A percentile compares a stretch with the other conserved stretches of the same genome.
phyloP scores from a whole-genome alignment of 108 stramenopile genomes.

The Discostella pseudostelligera region DNA sequence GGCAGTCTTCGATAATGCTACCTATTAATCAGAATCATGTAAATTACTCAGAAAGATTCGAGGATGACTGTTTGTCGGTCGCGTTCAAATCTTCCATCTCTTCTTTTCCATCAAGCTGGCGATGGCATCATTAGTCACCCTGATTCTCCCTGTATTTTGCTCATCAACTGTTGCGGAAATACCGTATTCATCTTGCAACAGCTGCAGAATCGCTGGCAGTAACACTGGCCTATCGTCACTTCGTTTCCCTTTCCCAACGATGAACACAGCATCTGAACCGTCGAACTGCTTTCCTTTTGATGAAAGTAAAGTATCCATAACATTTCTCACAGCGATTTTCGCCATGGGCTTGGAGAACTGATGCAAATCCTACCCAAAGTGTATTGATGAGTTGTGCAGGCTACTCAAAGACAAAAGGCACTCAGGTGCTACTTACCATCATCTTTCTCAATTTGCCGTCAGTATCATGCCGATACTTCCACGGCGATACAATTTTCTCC shows the following conservation, averaged over 20 bases:
- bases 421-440: conserved; percentile 30
- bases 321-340: conserved; percentile 61
- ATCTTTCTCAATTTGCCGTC: conserved; percentile 26
- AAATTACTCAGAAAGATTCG: too few relatives aligned
- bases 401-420: background rate
- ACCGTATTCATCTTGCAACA: conserved; percentile 51
- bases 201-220: conserved; percentile 23
- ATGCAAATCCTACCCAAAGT: conserved; percentile 57
- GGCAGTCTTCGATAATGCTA: too few relatives aligned
- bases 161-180: conserved; percentile 45
- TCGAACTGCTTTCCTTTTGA: conserved; percentile 13
- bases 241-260: conserved; percentile 68
- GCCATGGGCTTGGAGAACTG: conserved; percentile 65
- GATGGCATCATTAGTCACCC: conserved; percentile 33
- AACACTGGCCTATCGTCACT: conserved; percentile 54
- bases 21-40: too few relatives aligned
- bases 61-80: too few relatives aligned
- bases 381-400: background rate
- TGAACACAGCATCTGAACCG: conserved; percentile 50
- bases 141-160: conserved; percentile 51
- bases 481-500: conserved; percentile 48
- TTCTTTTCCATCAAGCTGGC: conserved; percentile 30
- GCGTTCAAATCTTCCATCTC: conserved; percentile 3
- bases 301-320: conserved; percentile 45
- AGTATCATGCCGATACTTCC: conserved; percentile 31